Evolutionary conservation across 176 grass and related monocot species (phyloP), one percentile per base, ranked within the genome.

Genomic region (Oryza brachyantha): DNA sequence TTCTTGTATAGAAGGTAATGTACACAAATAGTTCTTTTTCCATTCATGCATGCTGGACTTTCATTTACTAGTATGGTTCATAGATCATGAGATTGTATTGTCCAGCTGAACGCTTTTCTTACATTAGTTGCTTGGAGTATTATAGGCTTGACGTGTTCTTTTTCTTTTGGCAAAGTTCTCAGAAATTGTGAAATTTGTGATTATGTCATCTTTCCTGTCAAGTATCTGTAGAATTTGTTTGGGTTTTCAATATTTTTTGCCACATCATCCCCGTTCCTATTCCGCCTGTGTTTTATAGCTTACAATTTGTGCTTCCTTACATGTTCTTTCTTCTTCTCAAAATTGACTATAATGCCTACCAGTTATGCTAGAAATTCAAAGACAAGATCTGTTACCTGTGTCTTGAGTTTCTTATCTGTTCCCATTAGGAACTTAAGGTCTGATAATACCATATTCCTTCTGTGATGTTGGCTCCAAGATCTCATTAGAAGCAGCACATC

Each of bases 1-100:
- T 73, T 98, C 92, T 46, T 86, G 54, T 75, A 73, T 98, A 57
- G 85, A 94, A 79, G 87, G 95, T 98, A 83, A 68, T 58, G 10
- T 22, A 66, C 70, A 61, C 63, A 22, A 61, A 54, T 48, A 79
- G 27, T 84, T 76, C 46, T 13, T 85, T 84, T 74, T 60, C 45
- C 13, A 46, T 60, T 39, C 34, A 24, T 29, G 2, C n/a, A 57
- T 22, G 52, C n/a, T n/a, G n/a, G n/a, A n/a, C n/a, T n/a, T n/a
- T n/a, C n/a, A n/a, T n/a, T n/a, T n/a, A n/a, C n/a, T n/a, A n/a
- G 40, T 37, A 29, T 74, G 24, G 41, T 63, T n/a, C n/a, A n/a
- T 64, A 7, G 34, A 25, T 25, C 50, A 58, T 67, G 17, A 63
- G 13, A 31, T 66, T 5, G 22, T 34, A 42, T 26, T 38, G 64